Conservation (phyloP, 2,329 filamentous ascomycete genomes). For the Botrytis squamosa region DNA sequence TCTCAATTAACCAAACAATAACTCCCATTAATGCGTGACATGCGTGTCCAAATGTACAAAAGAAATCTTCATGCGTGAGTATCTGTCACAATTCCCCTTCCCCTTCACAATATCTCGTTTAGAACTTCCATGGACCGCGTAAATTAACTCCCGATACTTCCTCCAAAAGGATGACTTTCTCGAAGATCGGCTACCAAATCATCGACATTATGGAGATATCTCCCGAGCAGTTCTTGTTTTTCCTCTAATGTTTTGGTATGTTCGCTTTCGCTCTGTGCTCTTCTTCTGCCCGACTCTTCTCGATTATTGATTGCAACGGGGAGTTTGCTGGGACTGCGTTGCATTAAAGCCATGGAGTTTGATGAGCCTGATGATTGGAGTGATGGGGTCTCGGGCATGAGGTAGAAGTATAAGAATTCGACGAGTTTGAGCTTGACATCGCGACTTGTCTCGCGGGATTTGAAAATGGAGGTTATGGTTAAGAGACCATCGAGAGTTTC, state of each 20-base stretch:
- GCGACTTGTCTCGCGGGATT: conserved; percentile 77
- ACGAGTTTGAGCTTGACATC: conserved; percentile 95
- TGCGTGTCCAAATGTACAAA: background rate
- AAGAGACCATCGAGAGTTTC: conserved; percentile 89
- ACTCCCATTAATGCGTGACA: conserved; percentile 17
- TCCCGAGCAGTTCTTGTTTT: conserved; percentile 63
- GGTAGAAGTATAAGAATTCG: conserved; percentile 97
- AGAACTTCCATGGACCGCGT: background rate
- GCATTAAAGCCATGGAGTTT: conserved; percentile 52
- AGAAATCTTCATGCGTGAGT: background rate
- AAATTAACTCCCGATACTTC: conserved; percentile 48
- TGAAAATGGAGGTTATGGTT: conserved; percentile 90
- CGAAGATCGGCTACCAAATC: conserved; percentile 71
- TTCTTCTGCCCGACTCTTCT: conserved; percentile 39
- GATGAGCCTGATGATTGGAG: conserved; percentile 51
- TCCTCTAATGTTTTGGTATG: conserved; percentile 59
- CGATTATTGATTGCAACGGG: conserved; percentile 53
- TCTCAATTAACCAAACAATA: background rate
- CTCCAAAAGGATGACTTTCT: conserved; percentile 72
- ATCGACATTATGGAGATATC: conserved; percentile 60
- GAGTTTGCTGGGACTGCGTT: conserved; percentile 68
- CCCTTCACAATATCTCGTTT: background rate
- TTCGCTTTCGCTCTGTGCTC: conserved; percentile 40
- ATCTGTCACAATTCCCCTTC: background rate
- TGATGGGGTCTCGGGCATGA: conserved; percentile 82